phyloP scores from a whole-genome alignment of 768 basidiomycete species.

The Termitomyces titanicus region DNA sequence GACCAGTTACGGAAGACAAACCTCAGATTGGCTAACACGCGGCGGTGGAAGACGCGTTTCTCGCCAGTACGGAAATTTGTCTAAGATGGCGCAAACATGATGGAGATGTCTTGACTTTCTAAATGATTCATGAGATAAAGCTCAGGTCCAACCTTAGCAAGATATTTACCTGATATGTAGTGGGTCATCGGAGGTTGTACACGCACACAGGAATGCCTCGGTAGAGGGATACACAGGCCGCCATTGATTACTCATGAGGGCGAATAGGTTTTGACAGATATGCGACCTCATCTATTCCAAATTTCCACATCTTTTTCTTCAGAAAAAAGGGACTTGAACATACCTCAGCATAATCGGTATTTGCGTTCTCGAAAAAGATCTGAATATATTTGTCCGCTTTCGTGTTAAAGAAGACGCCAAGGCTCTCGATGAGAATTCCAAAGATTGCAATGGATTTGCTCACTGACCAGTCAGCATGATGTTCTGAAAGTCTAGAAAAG shows the following conservation, averaged over 20 bases:
- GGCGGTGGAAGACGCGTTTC: constrained; percentile 80
- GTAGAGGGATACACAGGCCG: constrained; percentile 59
- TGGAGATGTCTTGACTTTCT: constrained; percentile 56
- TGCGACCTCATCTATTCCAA: constrained; percentile 57
- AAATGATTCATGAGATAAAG: constrained; percentile 6
- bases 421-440: constrained; percentile 60
- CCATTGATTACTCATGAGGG: constrained; percentile 62
- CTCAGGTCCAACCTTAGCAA: neutral
- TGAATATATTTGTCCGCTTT: constrained; percentile 66
- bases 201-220: constrained; percentile 52
- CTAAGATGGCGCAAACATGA: constrained; percentile 53
- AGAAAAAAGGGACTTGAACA: constrained; percentile 6
- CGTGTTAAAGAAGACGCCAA: constrained; percentile 64
- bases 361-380: constrained; percentile 69
- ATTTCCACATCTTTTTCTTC: constrained; percentile 1
- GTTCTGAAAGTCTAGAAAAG: neutral
- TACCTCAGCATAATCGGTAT: constrained; percentile 86
- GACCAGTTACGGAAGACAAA: constrained; percentile 20
- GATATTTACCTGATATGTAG: constrained; percentile 51
- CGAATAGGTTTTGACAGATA: constrained; percentile 62
- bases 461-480: constrained; percentile 40
- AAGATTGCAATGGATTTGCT: constrained; percentile 70
- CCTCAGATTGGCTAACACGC: constrained; percentile 78
- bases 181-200: constrained; percentile 49
- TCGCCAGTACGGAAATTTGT: constrained; percentile 64